Evolutionary conservation across 352 stramenopile species (phyloP).

Genomic region (Plasmopara halstedii): DNA sequence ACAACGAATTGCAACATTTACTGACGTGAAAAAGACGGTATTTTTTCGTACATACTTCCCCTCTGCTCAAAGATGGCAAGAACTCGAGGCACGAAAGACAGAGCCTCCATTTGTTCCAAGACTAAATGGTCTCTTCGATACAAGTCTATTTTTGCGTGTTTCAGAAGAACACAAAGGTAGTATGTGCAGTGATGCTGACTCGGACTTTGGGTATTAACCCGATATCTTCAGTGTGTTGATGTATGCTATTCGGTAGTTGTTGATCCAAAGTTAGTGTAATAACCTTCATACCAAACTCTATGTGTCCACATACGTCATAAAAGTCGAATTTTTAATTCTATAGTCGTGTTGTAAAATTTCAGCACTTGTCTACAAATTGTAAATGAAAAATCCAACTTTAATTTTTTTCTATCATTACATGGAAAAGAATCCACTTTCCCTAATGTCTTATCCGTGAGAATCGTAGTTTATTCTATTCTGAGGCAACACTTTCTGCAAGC

Average conservation of each 20-base stretch:
- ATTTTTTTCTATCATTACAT: too few relatives aligned
- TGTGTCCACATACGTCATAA: too few relatives aligned
- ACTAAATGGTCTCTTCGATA: slow-evolving; percentile 54
- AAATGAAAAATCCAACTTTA: not conserved
- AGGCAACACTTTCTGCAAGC: slow-evolving; percentile 2
- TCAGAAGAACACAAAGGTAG: slow-evolving; percentile 33
- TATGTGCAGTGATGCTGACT: slow-evolving; percentile 35
- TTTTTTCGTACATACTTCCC: slow-evolving; percentile 54
- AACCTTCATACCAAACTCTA: too few relatives aligned
- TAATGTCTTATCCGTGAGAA: slow-evolving; percentile 16
- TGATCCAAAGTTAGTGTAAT: too few relatives aligned
- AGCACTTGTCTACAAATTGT: too few relatives aligned
- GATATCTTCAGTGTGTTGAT: not conserved
- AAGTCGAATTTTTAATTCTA: too few relatives aligned
- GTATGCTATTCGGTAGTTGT: too few relatives aligned
- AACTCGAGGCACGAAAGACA: slow-evolving; percentile 32
- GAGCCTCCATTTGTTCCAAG: slow-evolving; percentile 50
- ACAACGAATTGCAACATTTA: slow-evolving; percentile 33
- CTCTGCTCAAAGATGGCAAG: slow-evolving; percentile 30
- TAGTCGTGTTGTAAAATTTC: not conserved
- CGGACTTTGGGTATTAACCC: slow-evolving; percentile 28
- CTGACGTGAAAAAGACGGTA: slow-evolving; percentile 25
- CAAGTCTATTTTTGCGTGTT: slow-evolving; percentile 45
- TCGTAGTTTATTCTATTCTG: slow-evolving; percentile 8
- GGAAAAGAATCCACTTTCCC: slow-evolving; percentile 6